Conservation (phyloP, 768 basidiomycete species). For the Macrolepiota albuminosa region DNA sequence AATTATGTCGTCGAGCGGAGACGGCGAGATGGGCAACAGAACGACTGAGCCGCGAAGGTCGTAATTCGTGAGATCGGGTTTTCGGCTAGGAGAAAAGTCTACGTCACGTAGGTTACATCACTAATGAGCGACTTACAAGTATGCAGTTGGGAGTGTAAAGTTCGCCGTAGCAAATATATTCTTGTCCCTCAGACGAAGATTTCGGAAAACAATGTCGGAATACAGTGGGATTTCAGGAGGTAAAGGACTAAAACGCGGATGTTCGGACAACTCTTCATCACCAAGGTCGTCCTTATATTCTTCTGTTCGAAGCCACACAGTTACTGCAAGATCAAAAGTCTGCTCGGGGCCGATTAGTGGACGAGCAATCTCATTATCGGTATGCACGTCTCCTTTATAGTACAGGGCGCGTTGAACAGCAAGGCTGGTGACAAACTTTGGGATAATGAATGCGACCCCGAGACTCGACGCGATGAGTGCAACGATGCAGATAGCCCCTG, state of each 20-base stretch:
- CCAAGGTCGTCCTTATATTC: background rate
- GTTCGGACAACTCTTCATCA: background rate
- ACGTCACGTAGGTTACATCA: background rate
- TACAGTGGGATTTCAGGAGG: slow-evolving; percentile 12
- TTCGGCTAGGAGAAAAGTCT: slow-evolving; percentile 16
- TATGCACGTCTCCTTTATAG: slow-evolving; percentile 4
- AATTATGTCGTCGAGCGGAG: slow-evolving; percentile 21
- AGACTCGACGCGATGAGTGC: slow-evolving; percentile 4
- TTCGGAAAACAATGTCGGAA: slow-evolving; percentile 25
- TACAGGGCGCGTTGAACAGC: slow-evolving; percentile 11
- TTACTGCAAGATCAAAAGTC: slow-evolving; percentile 18
- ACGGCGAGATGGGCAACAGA: slow-evolving; percentile 28
- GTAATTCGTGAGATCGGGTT: slow-evolving; percentile 19
- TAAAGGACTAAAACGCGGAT: background rate
- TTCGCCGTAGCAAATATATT: slow-evolving; percentile 19
- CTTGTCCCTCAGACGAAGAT: slow-evolving; percentile 22
- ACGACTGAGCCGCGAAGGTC: slow-evolving; percentile 34
- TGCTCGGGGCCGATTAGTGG: slow-evolving; percentile 14
- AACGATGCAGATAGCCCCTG: background rate
- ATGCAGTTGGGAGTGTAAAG: slow-evolving; percentile 23
- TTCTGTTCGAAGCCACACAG: slow-evolving; percentile 14
- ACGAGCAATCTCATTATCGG: slow-evolving; percentile 4
- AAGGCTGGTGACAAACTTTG: background rate
- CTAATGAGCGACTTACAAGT: slow-evolving; percentile 22
- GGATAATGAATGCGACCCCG: background rate